These are phyloP conservation scores for Hemileccinum impolitum DNA, from an alignment of 768 basidiomycete genomes.

Conservation along the genomic window DNA sequence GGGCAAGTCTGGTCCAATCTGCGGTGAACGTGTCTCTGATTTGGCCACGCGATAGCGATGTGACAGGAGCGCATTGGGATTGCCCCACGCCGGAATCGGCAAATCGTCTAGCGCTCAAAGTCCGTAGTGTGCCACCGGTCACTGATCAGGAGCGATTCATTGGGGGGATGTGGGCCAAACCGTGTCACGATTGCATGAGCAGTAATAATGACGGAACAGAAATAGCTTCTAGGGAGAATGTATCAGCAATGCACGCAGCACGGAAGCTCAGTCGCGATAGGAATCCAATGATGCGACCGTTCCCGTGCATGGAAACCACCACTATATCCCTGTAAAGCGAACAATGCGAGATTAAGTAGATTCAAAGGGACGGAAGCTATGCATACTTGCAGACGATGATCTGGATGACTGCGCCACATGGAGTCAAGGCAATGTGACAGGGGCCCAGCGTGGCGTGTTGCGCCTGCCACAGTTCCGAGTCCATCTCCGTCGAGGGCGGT, in stretches of 20 bases:
- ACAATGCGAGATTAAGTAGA: conserved; percentile 23
- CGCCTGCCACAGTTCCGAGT: background rate
- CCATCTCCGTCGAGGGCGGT: conserved; percentile 9
- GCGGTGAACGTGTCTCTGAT: background rate
- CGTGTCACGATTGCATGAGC: conserved; percentile 4
- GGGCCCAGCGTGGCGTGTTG: conserved; percentile 8
- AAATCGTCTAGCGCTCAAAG: background rate
- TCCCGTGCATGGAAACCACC: conserved; percentile 6
- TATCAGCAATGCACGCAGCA: conserved; percentile 5
- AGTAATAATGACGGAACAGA: background rate
- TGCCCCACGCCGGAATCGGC: conserved; percentile 1
- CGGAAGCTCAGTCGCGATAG: conserved; percentile 12
- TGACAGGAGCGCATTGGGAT: conserved; percentile 1
- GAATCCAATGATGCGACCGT: conserved; percentile 10
- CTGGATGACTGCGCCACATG: conserved; percentile 9
- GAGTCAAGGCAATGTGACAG: conserved; percentile 6
- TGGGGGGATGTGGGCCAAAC: background rate
- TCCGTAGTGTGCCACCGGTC: background rate
- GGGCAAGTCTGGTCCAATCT: background rate
- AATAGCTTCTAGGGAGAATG: background rate
- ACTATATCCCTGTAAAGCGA: conserved; percentile 21
- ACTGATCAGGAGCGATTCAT: conserved; percentile 6
- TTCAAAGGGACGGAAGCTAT: conserved; percentile 9
- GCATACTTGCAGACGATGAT: background rate
- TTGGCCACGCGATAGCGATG: conserved; percentile 3